A percentile compares a stretch with the other conserved stretches of the same genome.
Conservation (phyloP, 768 basidiomycete genomes). For the Suillus subalutaceus region DNA sequence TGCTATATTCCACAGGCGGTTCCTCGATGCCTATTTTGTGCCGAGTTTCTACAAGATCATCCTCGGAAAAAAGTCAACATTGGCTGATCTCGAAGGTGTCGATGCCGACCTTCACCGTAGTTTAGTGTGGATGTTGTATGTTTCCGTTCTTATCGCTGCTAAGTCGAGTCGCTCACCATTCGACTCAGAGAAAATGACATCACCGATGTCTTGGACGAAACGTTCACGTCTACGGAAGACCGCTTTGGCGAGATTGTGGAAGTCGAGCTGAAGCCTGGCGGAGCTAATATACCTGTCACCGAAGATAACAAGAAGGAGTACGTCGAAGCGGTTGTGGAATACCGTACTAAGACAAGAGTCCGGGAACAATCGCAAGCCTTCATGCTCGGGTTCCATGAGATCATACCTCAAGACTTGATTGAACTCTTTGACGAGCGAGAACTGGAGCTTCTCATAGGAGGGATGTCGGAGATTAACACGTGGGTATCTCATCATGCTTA, state of each 20-base stretch:
- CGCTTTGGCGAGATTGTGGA: conserved; percentile 74
- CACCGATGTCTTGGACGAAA: conserved; percentile 73
- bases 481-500: conserved; percentile 35
- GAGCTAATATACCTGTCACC: conserved; percentile 63
- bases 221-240: conserved; percentile 72
- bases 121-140: conserved; percentile 76
- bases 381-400: conserved; percentile 82
- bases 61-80: conserved; percentile 56
- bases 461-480: conserved; percentile 92
- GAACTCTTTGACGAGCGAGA: conserved; percentile 92
- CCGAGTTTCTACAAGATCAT: conserved; percentile 83
- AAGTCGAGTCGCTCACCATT: conserved; percentile 8
- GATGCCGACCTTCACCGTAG: conserved; percentile 72
- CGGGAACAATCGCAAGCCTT: conserved; percentile 85
- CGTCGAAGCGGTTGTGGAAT: conserved; percentile 76
- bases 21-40: conserved; percentile 81
- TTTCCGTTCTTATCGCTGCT: conserved; percentile 15
- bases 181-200: conserved; percentile 69
- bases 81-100: conserved; percentile 70
- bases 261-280: conserved; percentile 66
- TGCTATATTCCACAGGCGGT: conserved; percentile 77
- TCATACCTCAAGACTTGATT: conserved; percentile 82
- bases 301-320: conserved; percentile 81
- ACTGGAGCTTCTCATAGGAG: conserved; percentile 86
- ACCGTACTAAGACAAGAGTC: conserved; percentile 81